phyloP scores from a whole-genome alignment of 108 stramenopile genomes.

The Pseudonitzschia delicatissima region DNA sequence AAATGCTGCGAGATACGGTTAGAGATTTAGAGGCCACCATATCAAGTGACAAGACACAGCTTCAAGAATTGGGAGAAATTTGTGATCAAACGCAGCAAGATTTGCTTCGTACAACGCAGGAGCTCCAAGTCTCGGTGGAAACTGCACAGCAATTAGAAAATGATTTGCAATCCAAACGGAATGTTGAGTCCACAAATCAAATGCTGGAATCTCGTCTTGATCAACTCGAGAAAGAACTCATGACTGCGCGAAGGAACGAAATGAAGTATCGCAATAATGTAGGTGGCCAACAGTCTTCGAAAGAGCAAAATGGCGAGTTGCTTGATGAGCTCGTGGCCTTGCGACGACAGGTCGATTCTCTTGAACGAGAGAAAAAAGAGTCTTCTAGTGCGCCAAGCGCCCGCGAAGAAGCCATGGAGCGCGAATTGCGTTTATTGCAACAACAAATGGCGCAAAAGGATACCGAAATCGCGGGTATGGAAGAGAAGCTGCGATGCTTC shows the following conservation, averaged over 20 bases:
- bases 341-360: constrained; percentile 23
- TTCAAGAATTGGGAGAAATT: constrained; percentile 17
- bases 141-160: constrained; percentile 1
- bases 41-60: neutral
- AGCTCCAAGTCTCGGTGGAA: neutral
- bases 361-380: constrained; percentile 7
- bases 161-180: neutral
- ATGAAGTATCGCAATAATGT: neutral
- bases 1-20: constrained; percentile 13
- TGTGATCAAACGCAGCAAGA: constrained; percentile 15
- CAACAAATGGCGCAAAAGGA: constrained; percentile 22
- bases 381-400: constrained; percentile 14
- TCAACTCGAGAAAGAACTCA: neutral
- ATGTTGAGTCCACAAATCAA: constrained; percentile 8
- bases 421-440: constrained; percentile 29
- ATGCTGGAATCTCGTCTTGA: neutral
- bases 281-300: neutral
- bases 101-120: neutral
- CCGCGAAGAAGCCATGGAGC: constrained; percentile 15
- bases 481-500: constrained; percentile 31
- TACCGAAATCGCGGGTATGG: constrained; percentile 33
- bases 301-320: constrained; percentile 21
- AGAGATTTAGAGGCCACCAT: constrained; percentile 13
- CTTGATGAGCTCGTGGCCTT: constrained; percentile 17
- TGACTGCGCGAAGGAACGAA: neutral